phyloP scores from a whole-genome alignment of 1,284 basidiomycete genomes.

The Anthracocystis panici-leucophaei region DNA sequence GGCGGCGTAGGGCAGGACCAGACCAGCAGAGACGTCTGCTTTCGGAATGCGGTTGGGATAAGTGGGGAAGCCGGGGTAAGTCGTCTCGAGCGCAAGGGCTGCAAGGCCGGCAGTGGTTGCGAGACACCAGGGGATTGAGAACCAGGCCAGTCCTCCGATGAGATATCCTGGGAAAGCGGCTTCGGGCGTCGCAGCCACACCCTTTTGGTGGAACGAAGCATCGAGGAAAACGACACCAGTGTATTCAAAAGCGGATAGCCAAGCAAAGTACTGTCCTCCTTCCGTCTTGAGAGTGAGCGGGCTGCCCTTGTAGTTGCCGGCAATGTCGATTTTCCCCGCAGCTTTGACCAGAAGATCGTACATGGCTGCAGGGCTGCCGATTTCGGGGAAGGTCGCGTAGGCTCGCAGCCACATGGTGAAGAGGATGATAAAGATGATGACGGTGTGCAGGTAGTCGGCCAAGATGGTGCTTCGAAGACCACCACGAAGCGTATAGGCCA shows the following conservation, averaged over 20 bases:
- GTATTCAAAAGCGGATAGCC: slow-evolving; percentile 55
- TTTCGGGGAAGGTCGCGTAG: slow-evolving; percentile 55
- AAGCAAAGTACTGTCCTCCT: slow-evolving; percentile 60
- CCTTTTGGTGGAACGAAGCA: slow-evolving; percentile 60
- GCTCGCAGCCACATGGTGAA: slow-evolving; percentile 56
- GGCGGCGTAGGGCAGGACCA: slow-evolving; percentile 61
- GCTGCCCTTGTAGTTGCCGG: slow-evolving; percentile 53
- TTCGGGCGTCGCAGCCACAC: slow-evolving; percentile 57
- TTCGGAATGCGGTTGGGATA: slow-evolving; percentile 55
- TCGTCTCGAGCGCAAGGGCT: slow-evolving; percentile 60
- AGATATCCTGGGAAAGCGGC: slow-evolving; percentile 60
- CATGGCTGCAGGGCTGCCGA: slow-evolving; percentile 56
- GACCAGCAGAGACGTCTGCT: slow-evolving; percentile 57
- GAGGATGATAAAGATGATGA: slow-evolving; percentile 64
- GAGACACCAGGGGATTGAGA: slow-evolving; percentile 59
- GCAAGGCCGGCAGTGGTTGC: slow-evolving; percentile 61
- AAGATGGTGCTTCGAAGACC: slow-evolving; percentile 57
- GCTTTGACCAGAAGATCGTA: slow-evolving; percentile 51
- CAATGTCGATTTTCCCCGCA: slow-evolving; percentile 22
- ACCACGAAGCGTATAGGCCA: slow-evolving; percentile 59
- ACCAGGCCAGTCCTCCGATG: slow-evolving; percentile 62
- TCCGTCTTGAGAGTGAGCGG: slow-evolving; percentile 54
- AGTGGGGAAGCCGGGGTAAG: slow-evolving; percentile 57
- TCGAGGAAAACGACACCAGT: slow-evolving; percentile 59
- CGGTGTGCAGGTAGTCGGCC: slow-evolving; percentile 63